These are phyloP conservation scores for Fagopyrum esculentum DNA, from an alignment of 148 eudicot genomes.

Conservation along the genomic window DNA sequence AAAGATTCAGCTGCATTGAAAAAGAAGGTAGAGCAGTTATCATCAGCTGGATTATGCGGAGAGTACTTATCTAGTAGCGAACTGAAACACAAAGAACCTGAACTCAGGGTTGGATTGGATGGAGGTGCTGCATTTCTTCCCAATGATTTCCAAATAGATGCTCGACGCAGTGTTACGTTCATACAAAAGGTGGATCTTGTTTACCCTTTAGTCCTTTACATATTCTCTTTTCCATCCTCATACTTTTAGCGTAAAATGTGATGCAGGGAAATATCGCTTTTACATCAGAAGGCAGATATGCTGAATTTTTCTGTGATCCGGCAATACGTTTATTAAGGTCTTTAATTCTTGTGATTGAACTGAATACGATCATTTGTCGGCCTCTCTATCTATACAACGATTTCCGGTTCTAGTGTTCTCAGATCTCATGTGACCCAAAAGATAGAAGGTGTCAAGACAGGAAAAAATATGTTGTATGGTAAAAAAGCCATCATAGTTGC, in stretches of 20 bases:
- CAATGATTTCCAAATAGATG: slow-evolving; percentile 80
- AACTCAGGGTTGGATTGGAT: slow-evolving; percentile 47
- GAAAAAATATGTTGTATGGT: slow-evolving; percentile 39
- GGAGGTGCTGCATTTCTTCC: slow-evolving; percentile 69
- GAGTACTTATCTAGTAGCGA: slow-evolving; percentile 49
- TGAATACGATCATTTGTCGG: not conserved
- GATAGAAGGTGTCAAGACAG: slow-evolving; percentile 65
- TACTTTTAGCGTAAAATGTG: slow-evolving; percentile 10
- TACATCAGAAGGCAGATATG: slow-evolving; percentile 70
- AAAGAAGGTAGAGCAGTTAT: slow-evolving; percentile 41
- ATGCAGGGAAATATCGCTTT: slow-evolving; percentile 56
- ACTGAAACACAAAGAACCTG: slow-evolving; percentile 56
- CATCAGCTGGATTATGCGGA: slow-evolving; percentile 62
- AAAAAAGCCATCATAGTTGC: slow-evolving; percentile 67
- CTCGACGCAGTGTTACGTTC: slow-evolving; percentile 53
- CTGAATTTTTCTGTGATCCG: slow-evolving; percentile 71
- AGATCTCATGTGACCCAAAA: slow-evolving; percentile 50
- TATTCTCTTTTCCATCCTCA: slow-evolving; percentile 4
- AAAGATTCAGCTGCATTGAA: slow-evolving; percentile 41
- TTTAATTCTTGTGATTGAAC: not conserved
- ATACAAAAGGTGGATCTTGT: slow-evolving; percentile 53
- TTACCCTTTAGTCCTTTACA: not conserved
- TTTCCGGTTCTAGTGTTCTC: slow-evolving; percentile 7
- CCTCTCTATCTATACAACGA: not conserved
- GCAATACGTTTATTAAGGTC: slow-evolving; percentile 61